Evolutionary conservation across 106 monocot genomes (phyloP).

Genomic region (Chionographis japonica): DNA sequence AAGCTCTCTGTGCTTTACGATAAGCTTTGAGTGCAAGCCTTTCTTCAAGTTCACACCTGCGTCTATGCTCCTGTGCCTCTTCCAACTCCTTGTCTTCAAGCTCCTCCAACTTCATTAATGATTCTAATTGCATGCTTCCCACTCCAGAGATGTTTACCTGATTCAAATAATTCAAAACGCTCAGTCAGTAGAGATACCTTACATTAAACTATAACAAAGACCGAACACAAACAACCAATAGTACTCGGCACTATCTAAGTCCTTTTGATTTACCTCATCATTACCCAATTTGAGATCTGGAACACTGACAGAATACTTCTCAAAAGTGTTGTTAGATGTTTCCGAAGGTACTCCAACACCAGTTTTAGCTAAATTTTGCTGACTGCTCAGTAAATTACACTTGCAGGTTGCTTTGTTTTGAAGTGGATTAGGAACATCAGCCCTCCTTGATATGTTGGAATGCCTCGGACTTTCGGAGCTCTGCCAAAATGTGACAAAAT

Average conservation of each 20-base stretch:
- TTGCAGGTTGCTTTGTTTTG: neutral
- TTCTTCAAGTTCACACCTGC: slow-evolving; percentile 78
- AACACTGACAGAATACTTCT: neutral
- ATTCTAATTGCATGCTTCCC: slow-evolving; percentile 33
- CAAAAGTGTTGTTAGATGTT: slow-evolving; percentile 11
- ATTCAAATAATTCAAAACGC: slow-evolving; percentile 6
- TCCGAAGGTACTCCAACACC: slow-evolving; percentile 3
- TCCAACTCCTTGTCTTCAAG: slow-evolving; percentile 80
- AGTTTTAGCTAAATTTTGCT: slow-evolving; percentile 2
- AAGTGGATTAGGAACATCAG: slow-evolving; percentile 3
- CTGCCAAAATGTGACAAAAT: slow-evolving; percentile 9
- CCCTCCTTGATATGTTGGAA: slow-evolving; percentile 2
- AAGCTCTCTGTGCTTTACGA: slow-evolving; percentile 73
- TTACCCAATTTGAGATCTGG: slow-evolving; percentile 1
- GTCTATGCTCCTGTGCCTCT: slow-evolving; percentile 82
- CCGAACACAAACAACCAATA: neutral
- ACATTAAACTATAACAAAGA: neutral
- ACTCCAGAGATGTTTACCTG: slow-evolving; percentile 15
- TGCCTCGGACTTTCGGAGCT: neutral
- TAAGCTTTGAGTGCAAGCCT: slow-evolving; percentile 70
- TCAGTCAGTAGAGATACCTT: slow-evolving; percentile 9
- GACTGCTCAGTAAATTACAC: neutral
- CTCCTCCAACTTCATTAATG: slow-evolving; percentile 66
- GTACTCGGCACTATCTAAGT: neutral
- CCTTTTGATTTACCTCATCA: slow-evolving; percentile 19